Conservation (phyloP, 345 rosid species). For the Draba incana region DNA sequence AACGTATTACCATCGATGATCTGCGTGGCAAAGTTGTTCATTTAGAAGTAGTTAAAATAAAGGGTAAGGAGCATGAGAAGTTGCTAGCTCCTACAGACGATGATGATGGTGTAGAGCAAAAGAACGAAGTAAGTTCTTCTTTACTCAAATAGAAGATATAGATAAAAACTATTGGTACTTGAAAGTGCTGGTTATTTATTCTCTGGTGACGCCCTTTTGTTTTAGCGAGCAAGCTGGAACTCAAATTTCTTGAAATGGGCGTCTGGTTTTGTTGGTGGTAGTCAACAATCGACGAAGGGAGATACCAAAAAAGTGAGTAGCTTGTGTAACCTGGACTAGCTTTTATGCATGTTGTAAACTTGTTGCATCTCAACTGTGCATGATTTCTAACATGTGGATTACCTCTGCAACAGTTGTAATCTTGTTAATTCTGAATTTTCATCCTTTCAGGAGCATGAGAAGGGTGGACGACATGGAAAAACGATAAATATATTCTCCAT, state of each 20-base stretch:
- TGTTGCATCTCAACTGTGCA: conserved; percentile 9
- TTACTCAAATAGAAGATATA: conserved; percentile 24
- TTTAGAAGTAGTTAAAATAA: conserved; percentile 82
- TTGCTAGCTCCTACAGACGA: conserved; percentile 71
- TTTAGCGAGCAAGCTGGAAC: conserved; percentile 77
- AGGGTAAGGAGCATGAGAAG: conserved; percentile 91
- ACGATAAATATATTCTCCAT: conserved; percentile 86
- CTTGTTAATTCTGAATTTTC: conserved; percentile 30
- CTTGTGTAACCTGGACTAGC: conserved; percentile 22
- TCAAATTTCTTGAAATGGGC: conserved; percentile 95
- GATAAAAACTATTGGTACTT: conserved; percentile 2
- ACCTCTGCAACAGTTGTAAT: conserved; percentile 20
- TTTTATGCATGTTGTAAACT: background rate
- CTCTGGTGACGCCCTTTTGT: conserved; percentile 20
- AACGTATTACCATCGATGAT: conserved; percentile 85
- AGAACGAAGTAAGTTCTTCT: conserved; percentile 51
- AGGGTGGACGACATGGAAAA: conserved; percentile 77
- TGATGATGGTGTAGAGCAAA: conserved; percentile 51
- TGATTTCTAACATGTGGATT: conserved; percentile 21
- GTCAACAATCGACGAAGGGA: conserved; percentile 55
- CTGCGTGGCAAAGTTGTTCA: conserved; percentile 95
- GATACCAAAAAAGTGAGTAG: conserved; percentile 48
- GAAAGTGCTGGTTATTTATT: conserved; percentile 24
- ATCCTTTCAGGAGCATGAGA: conserved; percentile 57
- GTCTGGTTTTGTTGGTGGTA: conserved; percentile 77